Percentiles rank a stretch among this genome's conserved stretches.
These are phyloP conservation scores for Penicillium sp. DNA, from an alignment of 2,329 filamentous ascomycete species.

Conservation along the genomic window DNA sequence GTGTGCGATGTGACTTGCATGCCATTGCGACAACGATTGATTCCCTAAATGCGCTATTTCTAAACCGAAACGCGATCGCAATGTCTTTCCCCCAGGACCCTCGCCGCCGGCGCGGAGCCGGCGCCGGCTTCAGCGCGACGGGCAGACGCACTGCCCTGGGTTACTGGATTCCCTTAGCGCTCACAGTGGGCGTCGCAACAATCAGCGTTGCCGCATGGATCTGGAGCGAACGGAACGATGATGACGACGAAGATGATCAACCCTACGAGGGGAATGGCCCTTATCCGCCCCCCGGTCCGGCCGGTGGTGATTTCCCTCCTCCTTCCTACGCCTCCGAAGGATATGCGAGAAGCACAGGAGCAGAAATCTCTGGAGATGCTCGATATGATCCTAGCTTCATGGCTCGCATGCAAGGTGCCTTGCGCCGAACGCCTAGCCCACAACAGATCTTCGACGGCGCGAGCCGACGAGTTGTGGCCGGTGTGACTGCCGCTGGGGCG, in stretches of 20 bases:
- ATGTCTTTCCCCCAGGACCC: constrained; percentile 42
- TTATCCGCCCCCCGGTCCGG: constrained; percentile 24
- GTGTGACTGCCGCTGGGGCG: constrained; percentile 76
- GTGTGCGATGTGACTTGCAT: constrained; percentile 33
- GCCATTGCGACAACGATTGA: constrained; percentile 22
- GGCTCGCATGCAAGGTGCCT: constrained; percentile 71
- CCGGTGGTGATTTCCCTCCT: constrained; percentile 25
- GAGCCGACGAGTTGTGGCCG: constrained; percentile 73
- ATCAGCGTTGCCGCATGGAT: constrained; percentile 85
- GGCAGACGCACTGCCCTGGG: constrained; percentile 45
- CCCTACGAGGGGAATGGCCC: constrained; percentile 33
- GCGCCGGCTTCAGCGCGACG: constrained; percentile 41
- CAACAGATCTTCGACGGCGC: constrained; percentile 84
- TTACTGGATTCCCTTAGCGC: constrained; percentile 83
- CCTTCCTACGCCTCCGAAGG: constrained; percentile 28
- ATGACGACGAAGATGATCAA: constrained; percentile 62
- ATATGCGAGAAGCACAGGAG: constrained; percentile 33
- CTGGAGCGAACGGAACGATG: constrained; percentile 80
- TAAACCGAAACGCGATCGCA: constrained; percentile 27
- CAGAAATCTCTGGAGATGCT: constrained; percentile 26
- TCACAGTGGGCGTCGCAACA: constrained; percentile 84
- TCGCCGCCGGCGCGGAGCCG: constrained; percentile 37
- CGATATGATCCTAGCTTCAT: constrained; percentile 59
- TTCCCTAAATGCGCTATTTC: constrained; percentile 25
- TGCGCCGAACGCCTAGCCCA: constrained; percentile 77